These are phyloP conservation scores for Solanum peruvianum DNA, from an alignment of 257 asterid species.

Conservation along the genomic window DNA sequence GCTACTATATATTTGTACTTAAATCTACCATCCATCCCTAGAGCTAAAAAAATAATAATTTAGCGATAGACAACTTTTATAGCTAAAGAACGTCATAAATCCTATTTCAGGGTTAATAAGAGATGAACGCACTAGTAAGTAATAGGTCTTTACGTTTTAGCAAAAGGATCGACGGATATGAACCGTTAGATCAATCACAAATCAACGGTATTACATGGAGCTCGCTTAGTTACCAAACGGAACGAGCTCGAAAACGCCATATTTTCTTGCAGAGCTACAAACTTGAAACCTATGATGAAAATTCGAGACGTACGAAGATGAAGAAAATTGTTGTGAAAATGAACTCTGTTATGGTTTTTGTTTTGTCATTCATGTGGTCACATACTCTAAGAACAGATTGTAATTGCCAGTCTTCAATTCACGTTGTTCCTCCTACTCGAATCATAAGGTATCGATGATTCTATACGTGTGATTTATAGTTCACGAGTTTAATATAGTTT, in stretches of 20 bases:
- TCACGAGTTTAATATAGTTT: neutral
- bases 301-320: constrained; percentile 8
- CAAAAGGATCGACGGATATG: constrained; percentile 1
- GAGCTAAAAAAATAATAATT: neutral
- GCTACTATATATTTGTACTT: neutral
- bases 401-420: constrained; percentile 20
- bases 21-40: neutral
- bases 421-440: constrained; percentile 25
- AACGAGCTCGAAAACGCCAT: constrained; percentile 17
- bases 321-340: constrained; percentile 27
- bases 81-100: neutral
- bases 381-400: constrained; percentile 19
- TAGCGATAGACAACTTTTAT: neutral
- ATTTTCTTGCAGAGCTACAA: constrained; percentile 45
- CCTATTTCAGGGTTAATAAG: neutral
- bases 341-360: constrained; percentile 11
- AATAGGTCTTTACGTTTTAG: constrained; percentile 22
- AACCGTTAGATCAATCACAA: constrained; percentile 1
- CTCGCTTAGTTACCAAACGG: neutral
- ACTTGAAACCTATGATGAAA: constrained; percentile 8
- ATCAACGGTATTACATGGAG: neutral
- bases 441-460: constrained; percentile 12
- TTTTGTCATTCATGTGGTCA: constrained; percentile 21
- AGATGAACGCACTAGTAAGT: constrained; percentile 20
- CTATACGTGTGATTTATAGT: neutral